Evolutionary conservation across 129 eudicot genomes (phyloP).

Genomic region (Smallanthus sonchifolius): DNA sequence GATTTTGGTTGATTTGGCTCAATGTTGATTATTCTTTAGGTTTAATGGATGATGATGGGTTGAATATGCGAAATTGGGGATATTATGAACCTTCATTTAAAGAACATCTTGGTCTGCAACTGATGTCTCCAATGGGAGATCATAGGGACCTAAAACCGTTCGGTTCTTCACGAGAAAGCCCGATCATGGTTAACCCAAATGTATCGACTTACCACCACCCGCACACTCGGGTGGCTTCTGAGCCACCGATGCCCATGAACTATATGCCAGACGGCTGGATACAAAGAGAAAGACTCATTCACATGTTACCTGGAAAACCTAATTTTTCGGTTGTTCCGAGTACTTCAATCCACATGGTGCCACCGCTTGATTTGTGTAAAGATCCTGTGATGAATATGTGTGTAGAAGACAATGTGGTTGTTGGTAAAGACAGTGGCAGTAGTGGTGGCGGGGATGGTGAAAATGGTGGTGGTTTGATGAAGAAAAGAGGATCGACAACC

Average conservation of each 20-base stretch:
- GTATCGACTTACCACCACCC: conserved; percentile 42
- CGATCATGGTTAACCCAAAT: conserved; percentile 43
- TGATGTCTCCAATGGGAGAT: conserved; percentile 48
- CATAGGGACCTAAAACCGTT: conserved; percentile 53
- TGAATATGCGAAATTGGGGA: conserved; percentile 70
- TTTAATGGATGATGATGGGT: conserved; percentile 60
- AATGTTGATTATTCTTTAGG: background rate
- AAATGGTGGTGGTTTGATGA: conserved; percentile 27
- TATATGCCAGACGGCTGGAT: conserved; percentile 57
- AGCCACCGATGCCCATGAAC: conserved; percentile 50
- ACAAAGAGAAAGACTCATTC: conserved; percentile 35
- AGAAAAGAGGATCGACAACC: conserved; percentile 36
- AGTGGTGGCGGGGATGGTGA: too few species aligned
- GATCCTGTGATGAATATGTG: conserved; percentile 8
- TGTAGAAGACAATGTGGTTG: conserved; percentile 32
- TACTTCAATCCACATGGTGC: conserved; percentile 53
- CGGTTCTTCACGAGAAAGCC: conserved; percentile 35
- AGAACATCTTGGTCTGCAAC: conserved; percentile 48
- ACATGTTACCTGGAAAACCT: conserved; percentile 13
- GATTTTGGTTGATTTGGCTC: background rate
- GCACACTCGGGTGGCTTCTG: conserved; percentile 44
- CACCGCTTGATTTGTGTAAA: conserved; percentile 41
- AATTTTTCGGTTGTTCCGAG: too few species aligned
- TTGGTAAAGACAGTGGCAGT: background rate
- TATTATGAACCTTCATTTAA: conserved; percentile 57